phyloP scores from a whole-genome alignment of 345 rosid genomes.

The Eucalyptus marginata region DNA sequence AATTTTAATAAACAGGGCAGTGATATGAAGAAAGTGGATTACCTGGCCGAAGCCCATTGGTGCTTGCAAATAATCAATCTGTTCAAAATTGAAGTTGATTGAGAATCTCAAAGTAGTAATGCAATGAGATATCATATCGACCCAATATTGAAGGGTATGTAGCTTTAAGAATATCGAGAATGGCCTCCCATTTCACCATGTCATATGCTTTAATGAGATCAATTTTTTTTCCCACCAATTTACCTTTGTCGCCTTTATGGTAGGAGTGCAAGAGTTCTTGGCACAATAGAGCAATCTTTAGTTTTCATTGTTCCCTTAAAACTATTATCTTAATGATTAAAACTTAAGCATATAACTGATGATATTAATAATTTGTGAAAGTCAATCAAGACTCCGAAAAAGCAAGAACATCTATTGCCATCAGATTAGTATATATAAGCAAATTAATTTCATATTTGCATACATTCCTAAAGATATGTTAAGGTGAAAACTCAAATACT shows the following conservation, averaged over 20 bases:
- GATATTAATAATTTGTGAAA: background rate
- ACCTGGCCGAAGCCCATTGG: too few relatives aligned
- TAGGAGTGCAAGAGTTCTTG: too few relatives aligned
- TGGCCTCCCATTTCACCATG: background rate
- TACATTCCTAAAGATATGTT: background rate
- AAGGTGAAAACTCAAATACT: background rate
- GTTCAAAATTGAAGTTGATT: background rate
- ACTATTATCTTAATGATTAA: too few relatives aligned
- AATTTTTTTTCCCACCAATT: too few relatives aligned
- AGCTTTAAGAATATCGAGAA: background rate
- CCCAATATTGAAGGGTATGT: background rate
- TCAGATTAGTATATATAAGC: background rate
- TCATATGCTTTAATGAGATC: background rate
- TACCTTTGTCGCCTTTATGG: background rate
- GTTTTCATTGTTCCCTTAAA: background rate
- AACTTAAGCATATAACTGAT: background rate
- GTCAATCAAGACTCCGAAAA: too few relatives aligned
- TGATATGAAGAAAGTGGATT: too few relatives aligned
- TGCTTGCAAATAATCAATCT: too few relatives aligned
- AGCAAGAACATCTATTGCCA: background rate
- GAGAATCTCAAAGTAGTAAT: background rate
- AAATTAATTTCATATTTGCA: background rate
- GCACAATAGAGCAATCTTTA: too few relatives aligned
- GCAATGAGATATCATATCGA: background rate
- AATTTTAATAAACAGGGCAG: too few relatives aligned